A percentile compares a stretch with the other conserved stretches of the same genome.
phyloP scores from a whole-genome alignment of 2,329 filamentous ascomycete genomes.

The Amauroascus verrucosus region DNA sequence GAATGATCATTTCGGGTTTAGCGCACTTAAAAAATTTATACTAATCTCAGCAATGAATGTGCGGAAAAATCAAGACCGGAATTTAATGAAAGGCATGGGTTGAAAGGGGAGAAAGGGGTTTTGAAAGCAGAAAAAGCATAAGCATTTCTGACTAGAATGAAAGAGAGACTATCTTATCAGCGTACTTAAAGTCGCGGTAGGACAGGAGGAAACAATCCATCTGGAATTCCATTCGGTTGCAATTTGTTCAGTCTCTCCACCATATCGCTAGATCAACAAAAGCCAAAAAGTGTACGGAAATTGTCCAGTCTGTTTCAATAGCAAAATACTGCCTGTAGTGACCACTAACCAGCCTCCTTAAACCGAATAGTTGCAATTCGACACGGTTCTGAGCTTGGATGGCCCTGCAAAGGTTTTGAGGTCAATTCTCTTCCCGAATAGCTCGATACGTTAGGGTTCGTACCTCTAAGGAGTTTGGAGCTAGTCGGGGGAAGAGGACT shows the following conservation, averaged over 20 bases:
- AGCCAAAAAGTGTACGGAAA: constrained; percentile 3
- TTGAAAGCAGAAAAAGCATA: constrained; percentile 1
- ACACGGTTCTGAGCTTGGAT: constrained; percentile 36
- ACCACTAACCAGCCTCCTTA: not conserved
- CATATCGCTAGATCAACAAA: constrained; percentile 2
- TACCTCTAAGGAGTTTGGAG: constrained; percentile 34
- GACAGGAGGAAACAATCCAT: constrained; percentile 4
- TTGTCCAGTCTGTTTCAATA: constrained; percentile 1
- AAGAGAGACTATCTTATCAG: not conserved
- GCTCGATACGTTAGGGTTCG: constrained; percentile 5
- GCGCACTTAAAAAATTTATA: not conserved
- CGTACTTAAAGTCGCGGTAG: not conserved
- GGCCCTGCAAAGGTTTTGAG: constrained; percentile 24
- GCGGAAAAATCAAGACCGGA: not conserved
- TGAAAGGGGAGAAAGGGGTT: not conserved
- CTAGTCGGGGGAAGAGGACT: constrained; percentile 26
- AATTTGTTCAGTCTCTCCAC: not conserved
- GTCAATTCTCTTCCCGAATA: not conserved
- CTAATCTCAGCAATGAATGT: not conserved
- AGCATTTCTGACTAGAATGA: not conserved
- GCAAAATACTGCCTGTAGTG: constrained; percentile 4
- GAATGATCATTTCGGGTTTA: not conserved
- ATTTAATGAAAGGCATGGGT: not conserved
- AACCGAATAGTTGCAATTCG: constrained; percentile 19
- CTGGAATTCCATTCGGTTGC: not conserved